phyloP scores from a whole-genome alignment of 768 basidiomycete species.

The Cystofilobasidium ferigula region DNA sequence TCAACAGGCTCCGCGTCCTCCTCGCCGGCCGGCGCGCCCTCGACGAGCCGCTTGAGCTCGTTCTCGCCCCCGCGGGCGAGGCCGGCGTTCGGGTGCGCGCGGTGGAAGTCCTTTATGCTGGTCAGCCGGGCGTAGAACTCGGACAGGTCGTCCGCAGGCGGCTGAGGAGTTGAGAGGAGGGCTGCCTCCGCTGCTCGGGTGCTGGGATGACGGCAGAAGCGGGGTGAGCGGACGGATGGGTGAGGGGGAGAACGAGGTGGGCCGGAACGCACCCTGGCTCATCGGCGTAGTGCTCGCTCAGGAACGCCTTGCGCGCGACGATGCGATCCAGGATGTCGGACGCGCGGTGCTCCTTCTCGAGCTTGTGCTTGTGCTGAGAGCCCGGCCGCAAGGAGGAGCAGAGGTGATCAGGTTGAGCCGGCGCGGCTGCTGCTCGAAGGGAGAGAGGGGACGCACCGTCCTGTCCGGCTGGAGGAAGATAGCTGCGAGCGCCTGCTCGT shows the following conservation, averaged over 20 bases:
- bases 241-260: neutral
- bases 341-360: slow-evolving; percentile 68
- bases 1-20: slow-evolving; percentile 74
- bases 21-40: slow-evolving; percentile 55
- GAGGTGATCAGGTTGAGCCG: neutral
- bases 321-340: slow-evolving; percentile 80
- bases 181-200: slow-evolving; percentile 34
- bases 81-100: slow-evolving; percentile 69
- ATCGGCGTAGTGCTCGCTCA: slow-evolving; percentile 68
- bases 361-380: slow-evolving; percentile 29
- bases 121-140: slow-evolving; percentile 94
- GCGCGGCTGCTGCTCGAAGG: neutral
- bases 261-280: slow-evolving; percentile 44
- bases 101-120: slow-evolving; percentile 92
- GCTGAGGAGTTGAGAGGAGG: slow-evolving; percentile 34
- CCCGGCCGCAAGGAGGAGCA: slow-evolving; percentile 19
- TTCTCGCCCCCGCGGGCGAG: slow-evolving; percentile 11
- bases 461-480: slow-evolving; percentile 51
- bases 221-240: neutral
- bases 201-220: slow-evolving; percentile 38
- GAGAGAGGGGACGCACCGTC: slow-evolving; percentile 32
- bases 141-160: slow-evolving; percentile 50
- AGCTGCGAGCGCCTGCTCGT: slow-evolving; percentile 73
- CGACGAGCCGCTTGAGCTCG: slow-evolving; percentile 17
- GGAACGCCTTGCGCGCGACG: slow-evolving; percentile 51